Evolutionary conservation across 2,329 filamentous ascomycete species (phyloP).

Genomic region (Cytospora mali): DNA sequence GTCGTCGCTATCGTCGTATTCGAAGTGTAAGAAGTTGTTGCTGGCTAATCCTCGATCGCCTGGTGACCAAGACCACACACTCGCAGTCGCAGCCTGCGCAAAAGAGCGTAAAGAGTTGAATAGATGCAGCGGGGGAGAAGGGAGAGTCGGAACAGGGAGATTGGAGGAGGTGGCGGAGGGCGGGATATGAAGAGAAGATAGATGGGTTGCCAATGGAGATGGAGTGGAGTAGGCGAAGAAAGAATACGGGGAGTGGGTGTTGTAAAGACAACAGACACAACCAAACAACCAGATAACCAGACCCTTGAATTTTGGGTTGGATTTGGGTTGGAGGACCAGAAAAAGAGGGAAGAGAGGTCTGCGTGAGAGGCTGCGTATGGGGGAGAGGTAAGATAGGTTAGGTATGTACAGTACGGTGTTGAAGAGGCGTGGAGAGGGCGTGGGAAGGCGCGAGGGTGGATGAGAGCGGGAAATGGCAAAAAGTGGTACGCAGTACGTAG

Average conservation of each 20-base stretch:
- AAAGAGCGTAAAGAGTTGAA: conserved; percentile 27
- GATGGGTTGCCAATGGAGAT: conserved; percentile 9
- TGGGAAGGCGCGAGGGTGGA: not conserved
- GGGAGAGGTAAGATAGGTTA: too few species aligned
- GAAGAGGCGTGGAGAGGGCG: not conserved
- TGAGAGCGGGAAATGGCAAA: not conserved
- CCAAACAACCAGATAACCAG: not conserved
- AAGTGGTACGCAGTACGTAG: conserved; percentile 14
- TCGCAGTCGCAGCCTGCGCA: conserved; percentile 19
- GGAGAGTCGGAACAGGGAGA: not conserved
- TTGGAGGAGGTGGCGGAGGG: conserved; percentile 2
- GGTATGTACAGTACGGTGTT: conserved; percentile 1
- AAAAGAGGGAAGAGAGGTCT: not conserved
- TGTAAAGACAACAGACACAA: not conserved
- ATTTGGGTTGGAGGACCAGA: not conserved
- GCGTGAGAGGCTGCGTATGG: conserved; percentile 18
- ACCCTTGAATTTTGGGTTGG: not conserved
- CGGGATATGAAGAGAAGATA: conserved; percentile 11
- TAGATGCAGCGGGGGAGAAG: conserved; percentile 13
- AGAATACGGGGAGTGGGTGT: not conserved
- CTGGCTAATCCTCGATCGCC: conserved; percentile 12
- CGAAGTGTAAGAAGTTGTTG: not conserved
- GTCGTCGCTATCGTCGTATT: conserved; percentile 9
- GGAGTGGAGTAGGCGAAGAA: conserved; percentile 7
- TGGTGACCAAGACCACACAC: not conserved